A percentile compares a stretch with the other conserved stretches of the same genome.
These are phyloP conservation scores for Phlebiopsis flavidoalba DNA, from an alignment of 768 basidiomycete genomes.

Conservation along the genomic window DNA sequence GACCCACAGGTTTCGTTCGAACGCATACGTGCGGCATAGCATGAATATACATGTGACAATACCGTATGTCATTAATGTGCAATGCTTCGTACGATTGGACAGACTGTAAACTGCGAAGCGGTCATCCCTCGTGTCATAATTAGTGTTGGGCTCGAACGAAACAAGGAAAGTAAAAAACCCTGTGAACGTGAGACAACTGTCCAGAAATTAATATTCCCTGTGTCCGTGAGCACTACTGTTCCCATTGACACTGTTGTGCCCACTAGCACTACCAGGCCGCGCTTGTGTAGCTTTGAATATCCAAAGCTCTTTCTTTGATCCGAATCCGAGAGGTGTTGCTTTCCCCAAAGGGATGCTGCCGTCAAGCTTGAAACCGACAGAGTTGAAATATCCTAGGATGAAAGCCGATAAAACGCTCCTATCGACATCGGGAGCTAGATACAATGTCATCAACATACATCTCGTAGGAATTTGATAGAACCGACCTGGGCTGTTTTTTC, in stretches of 20 bases:
- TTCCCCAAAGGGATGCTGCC: slow-evolving; percentile 59
- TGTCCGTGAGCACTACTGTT: slow-evolving; percentile 4
- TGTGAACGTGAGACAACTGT: too few species aligned
- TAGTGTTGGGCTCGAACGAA: too few species aligned
- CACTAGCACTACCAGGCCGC: slow-evolving; percentile 1
- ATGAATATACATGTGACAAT: too few species aligned
- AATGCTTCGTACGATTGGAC: too few species aligned
- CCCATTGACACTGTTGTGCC: slow-evolving; percentile 3
- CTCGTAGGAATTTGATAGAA: neutral
- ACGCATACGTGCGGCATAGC: too few species aligned
- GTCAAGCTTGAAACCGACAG: slow-evolving; percentile 56
- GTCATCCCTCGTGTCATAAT: too few species aligned
- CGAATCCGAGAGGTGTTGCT: slow-evolving; percentile 32
- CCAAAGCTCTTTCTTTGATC: slow-evolving; percentile 52
- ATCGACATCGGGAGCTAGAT: slow-evolving; percentile 5
- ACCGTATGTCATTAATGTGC: too few species aligned
- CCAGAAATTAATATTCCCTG: neutral
- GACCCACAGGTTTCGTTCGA: too few species aligned
- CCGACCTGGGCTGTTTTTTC: slow-evolving; percentile 15
- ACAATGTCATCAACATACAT: neutral
- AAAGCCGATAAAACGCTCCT: slow-evolving; percentile 36
- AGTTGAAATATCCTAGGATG: slow-evolving; percentile 53
- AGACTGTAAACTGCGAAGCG: too few species aligned
- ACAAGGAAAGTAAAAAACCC: too few species aligned
- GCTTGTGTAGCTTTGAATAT: slow-evolving; percentile 47